A percentile compares a stretch with the other conserved stretches of the same genome.
These are phyloP conservation scores for Penicillium crustosum DNA, from an alignment of 2,329 filamentous ascomycete species.

Conservation along the genomic window DNA sequence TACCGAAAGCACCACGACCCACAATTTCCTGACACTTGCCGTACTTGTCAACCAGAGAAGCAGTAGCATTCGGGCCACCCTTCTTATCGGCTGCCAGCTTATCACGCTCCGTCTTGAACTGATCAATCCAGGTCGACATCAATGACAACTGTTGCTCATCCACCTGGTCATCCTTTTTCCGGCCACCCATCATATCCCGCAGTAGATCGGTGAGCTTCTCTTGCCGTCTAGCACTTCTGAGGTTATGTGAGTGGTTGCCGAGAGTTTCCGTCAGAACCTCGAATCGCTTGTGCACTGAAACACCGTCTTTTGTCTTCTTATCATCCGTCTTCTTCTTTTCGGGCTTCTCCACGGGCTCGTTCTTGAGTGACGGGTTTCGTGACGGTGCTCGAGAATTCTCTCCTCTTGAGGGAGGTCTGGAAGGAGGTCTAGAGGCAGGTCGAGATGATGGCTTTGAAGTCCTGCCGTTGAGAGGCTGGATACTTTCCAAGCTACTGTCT, in stretches of 20 bases:
- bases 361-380: constrained; percentile 38
- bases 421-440: constrained; percentile 32
- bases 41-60: constrained; percentile 90
- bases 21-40: constrained; percentile 98
- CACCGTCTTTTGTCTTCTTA: constrained; percentile 39
- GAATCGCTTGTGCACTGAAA: constrained; percentile 50
- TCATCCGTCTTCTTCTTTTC: constrained; percentile 29
- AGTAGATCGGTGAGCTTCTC: constrained; percentile 94
- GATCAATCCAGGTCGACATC: constrained; percentile 94
- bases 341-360: constrained; percentile 29
- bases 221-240: constrained; percentile 86
- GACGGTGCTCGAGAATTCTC: constrained; percentile 28
- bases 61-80: constrained; percentile 69
- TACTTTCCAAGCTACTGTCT: constrained; percentile 40
- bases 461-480: constrained; percentile 35
- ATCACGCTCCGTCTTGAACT: constrained; percentile 84
- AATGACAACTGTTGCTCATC: constrained; percentile 82
- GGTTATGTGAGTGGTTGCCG: constrained; percentile 76
- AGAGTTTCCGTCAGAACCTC: constrained; percentile 57
- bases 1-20: constrained; percentile 92
- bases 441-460: constrained; percentile 27
- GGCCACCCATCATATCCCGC: constrained; percentile 75
- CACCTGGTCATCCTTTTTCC: constrained; percentile 64
- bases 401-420: constrained; percentile 33
- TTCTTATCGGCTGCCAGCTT: constrained; percentile 72